These are phyloP conservation scores for Balakata baccata DNA, from an alignment of 345 rosid species.

Conservation along the genomic window DNA sequence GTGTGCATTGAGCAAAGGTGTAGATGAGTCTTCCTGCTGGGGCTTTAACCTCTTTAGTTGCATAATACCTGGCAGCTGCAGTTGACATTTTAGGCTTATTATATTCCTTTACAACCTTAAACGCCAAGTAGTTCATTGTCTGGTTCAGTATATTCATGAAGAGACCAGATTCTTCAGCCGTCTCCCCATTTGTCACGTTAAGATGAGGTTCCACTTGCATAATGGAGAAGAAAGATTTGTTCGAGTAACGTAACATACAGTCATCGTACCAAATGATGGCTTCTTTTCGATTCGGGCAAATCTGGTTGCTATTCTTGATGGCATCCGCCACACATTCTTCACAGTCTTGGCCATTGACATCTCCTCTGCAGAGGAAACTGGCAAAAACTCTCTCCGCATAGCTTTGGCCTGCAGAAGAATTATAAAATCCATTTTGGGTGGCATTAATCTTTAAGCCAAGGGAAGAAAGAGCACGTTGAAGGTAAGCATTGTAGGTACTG, in stretches of 20 bases:
- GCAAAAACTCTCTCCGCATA: slow-evolving; percentile 13
- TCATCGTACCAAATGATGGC: slow-evolving; percentile 20
- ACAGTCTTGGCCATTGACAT: background rate
- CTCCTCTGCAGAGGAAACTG: too few species aligned
- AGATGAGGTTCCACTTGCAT: background rate
- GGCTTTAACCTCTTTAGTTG: too few species aligned
- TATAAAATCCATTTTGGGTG: slow-evolving; percentile 20
- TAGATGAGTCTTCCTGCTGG: too few species aligned
- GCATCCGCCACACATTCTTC: slow-evolving; percentile 17
- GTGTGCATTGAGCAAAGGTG: too few species aligned
- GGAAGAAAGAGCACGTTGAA: slow-evolving; percentile 20
- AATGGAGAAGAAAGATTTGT: slow-evolving; percentile 10
- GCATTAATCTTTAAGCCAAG: slow-evolving; percentile 21
- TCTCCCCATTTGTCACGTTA: slow-evolving; percentile 11
- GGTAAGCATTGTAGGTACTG: slow-evolving; percentile 18
- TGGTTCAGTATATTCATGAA: background rate
- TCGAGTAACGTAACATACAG: slow-evolving; percentile 28
- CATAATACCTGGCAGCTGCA: too few species aligned
- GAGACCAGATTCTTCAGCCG: too few species aligned
- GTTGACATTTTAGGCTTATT: too few species aligned
- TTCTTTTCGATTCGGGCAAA: slow-evolving; percentile 14
- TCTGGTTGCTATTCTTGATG: background rate
- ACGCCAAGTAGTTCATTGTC: background rate
- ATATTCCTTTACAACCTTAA: too few species aligned
- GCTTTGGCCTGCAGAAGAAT: slow-evolving; percentile 20